A percentile compares a stretch with the other conserved stretches of the same genome.
These are phyloP conservation scores for Melampsora americana DNA, from an alignment of 1,284 basidiomycete genomes.

Conservation along the genomic window DNA sequence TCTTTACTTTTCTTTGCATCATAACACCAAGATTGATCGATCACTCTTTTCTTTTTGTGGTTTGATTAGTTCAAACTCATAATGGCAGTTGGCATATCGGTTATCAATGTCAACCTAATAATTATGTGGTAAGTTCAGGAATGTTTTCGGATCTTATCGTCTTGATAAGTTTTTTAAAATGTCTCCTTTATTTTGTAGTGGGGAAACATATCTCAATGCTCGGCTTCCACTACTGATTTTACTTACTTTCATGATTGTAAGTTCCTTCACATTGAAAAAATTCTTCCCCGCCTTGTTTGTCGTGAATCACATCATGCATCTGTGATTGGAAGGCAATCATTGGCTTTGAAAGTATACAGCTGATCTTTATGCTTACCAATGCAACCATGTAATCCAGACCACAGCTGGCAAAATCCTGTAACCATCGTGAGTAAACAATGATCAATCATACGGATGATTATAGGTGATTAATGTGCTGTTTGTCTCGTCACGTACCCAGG, in stretches of 20 bases:
- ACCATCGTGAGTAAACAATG: constrained; percentile 45
- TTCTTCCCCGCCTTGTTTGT: too few species aligned
- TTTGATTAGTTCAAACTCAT: constrained; percentile 44
- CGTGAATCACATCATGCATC: too few species aligned
- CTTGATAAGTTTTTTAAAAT: too few species aligned
- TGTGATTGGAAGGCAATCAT: too few species aligned
- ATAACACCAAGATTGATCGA: not conserved
- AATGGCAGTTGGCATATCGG: constrained; percentile 47
- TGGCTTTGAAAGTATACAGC: too few species aligned
- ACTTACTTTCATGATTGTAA: constrained; percentile 46
- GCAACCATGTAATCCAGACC: constrained; percentile 19
- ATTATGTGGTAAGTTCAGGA: constrained; percentile 15
- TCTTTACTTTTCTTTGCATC: too few species aligned
- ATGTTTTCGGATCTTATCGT: too few species aligned
- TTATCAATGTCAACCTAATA: constrained; percentile 47
- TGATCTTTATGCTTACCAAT: not conserved
- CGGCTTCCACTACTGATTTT: constrained; percentile 46
- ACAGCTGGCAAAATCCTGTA: constrained; percentile 45
- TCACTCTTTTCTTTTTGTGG: constrained; percentile 24
- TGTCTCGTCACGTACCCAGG: constrained; percentile 13
- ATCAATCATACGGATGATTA: not conserved
- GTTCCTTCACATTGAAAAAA: too few species aligned
- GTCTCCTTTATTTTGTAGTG: constrained; percentile 29
- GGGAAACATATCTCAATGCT: constrained; percentile 48
- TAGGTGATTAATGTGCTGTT: too few species aligned